Evolutionary conservation across 495 filamentous ascomycete species (phyloP), one percentile per base, ranked within the genome.

Genomic region (Thozetella sp.): DNA sequence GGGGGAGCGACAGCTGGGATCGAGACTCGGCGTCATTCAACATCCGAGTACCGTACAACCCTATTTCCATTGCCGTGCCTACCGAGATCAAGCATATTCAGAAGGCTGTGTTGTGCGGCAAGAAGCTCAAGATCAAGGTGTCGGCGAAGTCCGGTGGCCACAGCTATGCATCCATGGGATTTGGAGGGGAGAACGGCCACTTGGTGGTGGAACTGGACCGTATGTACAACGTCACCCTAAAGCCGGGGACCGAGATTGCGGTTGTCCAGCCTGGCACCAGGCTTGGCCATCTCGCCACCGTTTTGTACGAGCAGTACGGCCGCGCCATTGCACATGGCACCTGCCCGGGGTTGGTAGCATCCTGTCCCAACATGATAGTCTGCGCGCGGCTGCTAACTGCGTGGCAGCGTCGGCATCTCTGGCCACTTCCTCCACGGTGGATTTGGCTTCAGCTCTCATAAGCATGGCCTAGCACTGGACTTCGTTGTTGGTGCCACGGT

Each of bases 361-460:
- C 79, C 22, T 84, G 20, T 83, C 79, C 22, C 87, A 87, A 6
- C 87, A 90, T 63, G 72, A 76, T 50, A 80, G 81, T 3, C 83
- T 88, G 52, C 86, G 85, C 23, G 87, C 86, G 27, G 2, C 24
- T n/a, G 23, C 45, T 50, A 19, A 50, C 22, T 20, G 15, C 15
- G 30, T 6, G 6, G 30, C 15, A 37, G 17, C n/a, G 83, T 91
- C 25, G 89, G 90, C 2, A 74, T 88, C 20, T 87, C 84, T 3
- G 90, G 90, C 0, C 90, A 92, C 63, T 77, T 82, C 48, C 85
- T 85, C 0, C 87, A 92, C 55, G 90, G 90, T 15, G 90, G 90
- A 4, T 85, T 80, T 45, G 90, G 90, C 0, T 76, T 82, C 24
- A 76, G 74, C 6, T 86, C 86, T 6, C 83, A 89, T 22, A 79